These are phyloP conservation scores for Aspergillus kassunensis DNA, from an alignment of 495 filamentous ascomycete species.

Conservation along the genomic window DNA sequence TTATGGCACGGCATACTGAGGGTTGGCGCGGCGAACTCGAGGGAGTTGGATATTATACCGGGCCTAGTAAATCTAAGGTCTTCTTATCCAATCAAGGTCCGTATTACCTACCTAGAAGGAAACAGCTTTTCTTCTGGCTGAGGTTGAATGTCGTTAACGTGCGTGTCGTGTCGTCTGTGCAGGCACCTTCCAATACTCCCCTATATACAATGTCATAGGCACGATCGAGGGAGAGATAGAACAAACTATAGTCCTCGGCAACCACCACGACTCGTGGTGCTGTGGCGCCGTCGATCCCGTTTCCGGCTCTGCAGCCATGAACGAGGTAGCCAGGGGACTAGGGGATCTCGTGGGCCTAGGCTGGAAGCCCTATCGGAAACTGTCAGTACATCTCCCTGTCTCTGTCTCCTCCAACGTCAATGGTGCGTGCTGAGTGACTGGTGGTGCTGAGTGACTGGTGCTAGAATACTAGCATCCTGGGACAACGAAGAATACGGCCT, in stretches of 20 bases:
- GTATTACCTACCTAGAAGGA: too few relatives aligned
- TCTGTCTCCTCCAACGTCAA: too few relatives aligned
- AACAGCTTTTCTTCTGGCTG: too few relatives aligned
- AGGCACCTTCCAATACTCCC: too few relatives aligned
- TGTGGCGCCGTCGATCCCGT: slow-evolving; percentile 69
- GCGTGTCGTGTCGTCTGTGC: too few relatives aligned
- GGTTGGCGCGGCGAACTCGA: slow-evolving; percentile 61
- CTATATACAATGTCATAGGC: slow-evolving; percentile 83
- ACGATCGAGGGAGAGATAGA: slow-evolving; percentile 72
- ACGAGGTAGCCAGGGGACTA: slow-evolving; percentile 69
- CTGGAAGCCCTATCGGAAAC: slow-evolving; percentile 70
- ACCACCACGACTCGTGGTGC: slow-evolving; percentile 81
- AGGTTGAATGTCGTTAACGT: too few relatives aligned
- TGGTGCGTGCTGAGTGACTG: neutral
- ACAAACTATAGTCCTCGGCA: slow-evolving; percentile 75
- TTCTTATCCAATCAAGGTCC: slow-evolving; percentile 62
- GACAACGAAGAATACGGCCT: slow-evolving; percentile 49
- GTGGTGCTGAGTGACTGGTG: too few relatives aligned
- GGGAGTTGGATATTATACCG: slow-evolving; percentile 11
- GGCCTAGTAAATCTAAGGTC: neutral
- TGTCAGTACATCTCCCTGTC: too few relatives aligned
- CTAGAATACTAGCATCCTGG: slow-evolving; percentile 51
- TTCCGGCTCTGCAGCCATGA: slow-evolving; percentile 68
- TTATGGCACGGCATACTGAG: slow-evolving; percentile 58
- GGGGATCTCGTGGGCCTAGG: slow-evolving; percentile 56